Base-by-base conservation (phyloP, 1,284 basidiomycete species). In the Pseudozyma thailandica region DNA sequence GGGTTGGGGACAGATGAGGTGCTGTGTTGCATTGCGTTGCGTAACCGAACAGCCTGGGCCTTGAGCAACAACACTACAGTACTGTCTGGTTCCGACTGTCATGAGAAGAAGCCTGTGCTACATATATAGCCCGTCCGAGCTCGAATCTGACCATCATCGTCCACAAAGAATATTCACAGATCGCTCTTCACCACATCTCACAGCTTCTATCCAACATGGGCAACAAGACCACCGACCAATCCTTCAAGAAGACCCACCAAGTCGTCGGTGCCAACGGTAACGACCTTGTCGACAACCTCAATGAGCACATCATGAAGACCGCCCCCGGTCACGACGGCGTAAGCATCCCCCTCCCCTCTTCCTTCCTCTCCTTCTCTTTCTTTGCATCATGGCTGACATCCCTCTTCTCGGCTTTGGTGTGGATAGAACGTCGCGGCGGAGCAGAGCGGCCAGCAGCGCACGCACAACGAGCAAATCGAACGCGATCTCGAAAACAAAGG, bases 191-290 rank as follows among this genome's bases (percentile, higher is more conserved):
- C n/a, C 33, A 27, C 47, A 49, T 25, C 25, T 15, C 3, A 5
- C 7, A 12, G 26, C n/a, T 15, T 16, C 7, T n/a, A 7, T 10
- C 18, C 38, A 70, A 8, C 6, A 64, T 64, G 68, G 54, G 51
- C 15, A 50, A 48, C 52, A 60, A 72, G 9, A 66, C 62, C 49
- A 72, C 58, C 27, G 69, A 72, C 52, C 44, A 61, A 18, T 26
- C 50, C 16, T 72, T 72, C 58, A 72, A 72, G 43, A 72, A 72
- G 51, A 66, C 63, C 18, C 58, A 66, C 51, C 69, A 72, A 37
- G 55, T 61, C 35, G 62, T 72, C n/a, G 69, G 69, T n/a, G 69
- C 62, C 16, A 61, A 61, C 46, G 69, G 63, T 43, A 43, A 47
- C 54, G 43, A 62, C 18, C 42, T 66, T n/a, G 49, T 65, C 50